phyloP scores from a whole-genome alignment of 2,329 filamentous ascomycete species.

The Colletotrichum kahawae region DNA sequence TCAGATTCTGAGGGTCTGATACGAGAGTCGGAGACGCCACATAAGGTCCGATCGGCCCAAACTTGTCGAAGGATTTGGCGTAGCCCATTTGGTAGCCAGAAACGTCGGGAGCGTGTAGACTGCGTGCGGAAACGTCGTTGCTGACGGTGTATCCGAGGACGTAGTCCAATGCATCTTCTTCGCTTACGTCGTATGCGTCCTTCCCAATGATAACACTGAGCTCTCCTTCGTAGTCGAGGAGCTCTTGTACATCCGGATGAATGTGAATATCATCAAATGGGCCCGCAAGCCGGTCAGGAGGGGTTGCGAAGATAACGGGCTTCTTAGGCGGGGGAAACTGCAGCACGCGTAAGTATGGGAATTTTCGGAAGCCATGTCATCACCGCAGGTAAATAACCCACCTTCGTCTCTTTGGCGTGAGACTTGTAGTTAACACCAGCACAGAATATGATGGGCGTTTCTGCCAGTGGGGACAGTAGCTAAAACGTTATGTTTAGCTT shows the following conservation, averaged over 20 bases:
- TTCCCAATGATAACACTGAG: constrained; percentile 47
- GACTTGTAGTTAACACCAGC: not conserved
- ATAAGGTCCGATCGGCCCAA: constrained; percentile 53
- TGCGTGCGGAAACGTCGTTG: constrained; percentile 60
- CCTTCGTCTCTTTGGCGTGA: not conserved
- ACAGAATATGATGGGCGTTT: not conserved
- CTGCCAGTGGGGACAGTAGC: not conserved
- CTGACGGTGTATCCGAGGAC: constrained; percentile 58
- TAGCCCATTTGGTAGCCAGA: constrained; percentile 61
- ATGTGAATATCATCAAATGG: not conserved
- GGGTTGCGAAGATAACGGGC: not conserved
- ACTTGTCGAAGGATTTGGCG: constrained; percentile 61
- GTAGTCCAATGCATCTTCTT: constrained; percentile 43
- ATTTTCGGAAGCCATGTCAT: no score
- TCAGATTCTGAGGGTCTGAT: constrained; percentile 45
- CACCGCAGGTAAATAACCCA: not conserved
- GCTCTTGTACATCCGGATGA: not conserved
- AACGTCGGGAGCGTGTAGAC: constrained; percentile 50
- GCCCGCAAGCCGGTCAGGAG: not conserved
- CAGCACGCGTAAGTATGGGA: not conserved
- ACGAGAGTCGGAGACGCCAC: constrained; percentile 42
- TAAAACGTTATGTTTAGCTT: not conserved
- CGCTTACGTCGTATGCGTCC: constrained; percentile 42
- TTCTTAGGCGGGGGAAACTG: not conserved
- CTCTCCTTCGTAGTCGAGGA: not conserved